phyloP scores from a whole-genome alignment of 495 filamentous ascomycete species.

The Penicillium verhagenii region DNA sequence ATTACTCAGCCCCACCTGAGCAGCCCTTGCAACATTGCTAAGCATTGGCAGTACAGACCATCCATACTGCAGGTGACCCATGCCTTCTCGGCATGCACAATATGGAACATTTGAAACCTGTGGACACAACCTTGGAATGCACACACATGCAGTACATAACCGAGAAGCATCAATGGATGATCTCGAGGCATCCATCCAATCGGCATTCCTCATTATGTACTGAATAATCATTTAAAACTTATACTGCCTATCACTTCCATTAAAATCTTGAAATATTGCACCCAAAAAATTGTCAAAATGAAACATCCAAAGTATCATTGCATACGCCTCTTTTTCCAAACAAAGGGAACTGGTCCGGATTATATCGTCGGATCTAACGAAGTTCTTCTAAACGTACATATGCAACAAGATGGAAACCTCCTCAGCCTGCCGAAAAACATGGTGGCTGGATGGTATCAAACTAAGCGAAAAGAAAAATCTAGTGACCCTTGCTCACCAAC shows the following conservation, averaged over 20 bases:
- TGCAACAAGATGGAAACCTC: slow-evolving; percentile 25
- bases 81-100: too few relatives aligned
- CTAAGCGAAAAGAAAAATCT: slow-evolving; percentile 20
- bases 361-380: slow-evolving; percentile 32
- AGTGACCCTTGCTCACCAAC: slow-evolving; percentile 85
- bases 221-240: not conserved
- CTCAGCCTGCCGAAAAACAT: slow-evolving; percentile 9
- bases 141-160: too few relatives aligned
- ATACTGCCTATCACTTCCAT: not conserved
- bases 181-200: too few relatives aligned
- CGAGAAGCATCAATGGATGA: too few relatives aligned
- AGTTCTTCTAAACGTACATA: slow-evolving; percentile 35
- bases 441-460: slow-evolving; percentile 11
- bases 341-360: slow-evolving; percentile 30
- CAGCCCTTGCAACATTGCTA: too few relatives aligned
- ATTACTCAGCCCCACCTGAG: too few relatives aligned
- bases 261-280: too few relatives aligned
- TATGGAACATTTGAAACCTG: too few relatives aligned
- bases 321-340: slow-evolving; percentile 11
- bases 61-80: too few relatives aligned
- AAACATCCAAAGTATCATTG: slow-evolving; percentile 1
- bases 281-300: not conserved
- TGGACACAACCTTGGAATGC: too few relatives aligned
- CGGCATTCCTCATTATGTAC: too few relatives aligned
- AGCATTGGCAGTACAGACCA: too few relatives aligned